These are phyloP conservation scores for Paecilomyces fulvus DNA, from an alignment of 2,329 filamentous ascomycete genomes.

Conservation along the genomic window DNA sequence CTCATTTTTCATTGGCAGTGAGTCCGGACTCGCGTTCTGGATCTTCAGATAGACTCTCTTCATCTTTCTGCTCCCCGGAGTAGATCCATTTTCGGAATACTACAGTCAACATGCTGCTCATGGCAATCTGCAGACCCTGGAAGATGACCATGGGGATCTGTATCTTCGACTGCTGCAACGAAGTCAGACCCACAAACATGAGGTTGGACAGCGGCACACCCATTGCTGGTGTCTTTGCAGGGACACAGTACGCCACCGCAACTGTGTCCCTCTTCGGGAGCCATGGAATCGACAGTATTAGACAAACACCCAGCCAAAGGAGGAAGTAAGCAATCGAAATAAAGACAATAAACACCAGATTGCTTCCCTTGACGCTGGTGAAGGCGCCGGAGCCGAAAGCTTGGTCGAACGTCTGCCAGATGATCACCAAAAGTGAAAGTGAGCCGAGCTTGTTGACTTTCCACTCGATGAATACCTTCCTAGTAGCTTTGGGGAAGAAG, in stretches of 20 bases:
- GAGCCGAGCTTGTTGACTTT: conserved; percentile 32
- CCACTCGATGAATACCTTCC: conserved; percentile 40
- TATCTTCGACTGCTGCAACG: conserved; percentile 49
- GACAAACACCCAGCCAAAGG: conserved; percentile 44
- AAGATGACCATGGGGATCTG: conserved; percentile 57
- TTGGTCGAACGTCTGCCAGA: conserved; percentile 58
- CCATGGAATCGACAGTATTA: conserved; percentile 41
- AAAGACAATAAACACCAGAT: conserved; percentile 49
- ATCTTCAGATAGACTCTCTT: neutral
- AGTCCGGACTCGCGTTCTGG: neutral
- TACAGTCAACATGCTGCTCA: conserved; percentile 35
- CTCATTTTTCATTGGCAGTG: neutral
- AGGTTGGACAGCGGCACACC: conserved; percentile 55
- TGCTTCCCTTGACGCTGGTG: conserved; percentile 44
- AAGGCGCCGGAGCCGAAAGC: conserved; percentile 55
- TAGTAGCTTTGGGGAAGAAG: conserved; percentile 41
- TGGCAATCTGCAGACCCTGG: conserved; percentile 36
- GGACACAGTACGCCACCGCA: conserved; percentile 58
- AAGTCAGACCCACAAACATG: conserved; percentile 52
- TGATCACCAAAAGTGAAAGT: conserved; percentile 31
- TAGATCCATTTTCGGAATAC: conserved; percentile 32
- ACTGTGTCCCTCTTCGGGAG: conserved; percentile 51
- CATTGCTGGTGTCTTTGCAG: conserved; percentile 58
- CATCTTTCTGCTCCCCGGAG: neutral
- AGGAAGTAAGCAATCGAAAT: neutral